Evolutionary conservation across 495 filamentous ascomycete species (phyloP).

Genomic region (Neurospora cerealis): DNA sequence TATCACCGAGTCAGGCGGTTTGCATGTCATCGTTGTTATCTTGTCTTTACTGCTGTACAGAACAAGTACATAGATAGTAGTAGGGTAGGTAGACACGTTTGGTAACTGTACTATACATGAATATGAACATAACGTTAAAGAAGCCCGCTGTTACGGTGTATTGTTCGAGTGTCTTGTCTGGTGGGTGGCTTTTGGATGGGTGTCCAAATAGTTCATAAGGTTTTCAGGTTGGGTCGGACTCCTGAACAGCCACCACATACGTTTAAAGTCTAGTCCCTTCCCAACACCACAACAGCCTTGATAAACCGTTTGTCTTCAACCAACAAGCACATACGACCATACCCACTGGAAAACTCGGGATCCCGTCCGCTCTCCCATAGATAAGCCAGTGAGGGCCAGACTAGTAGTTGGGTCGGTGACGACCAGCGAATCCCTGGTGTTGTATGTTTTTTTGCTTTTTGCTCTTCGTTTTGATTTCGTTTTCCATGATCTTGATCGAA

Average conservation of each 20-base stretch:
- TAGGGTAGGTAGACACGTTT: not conserved
- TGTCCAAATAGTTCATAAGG: not conserved
- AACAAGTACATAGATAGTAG: not conserved
- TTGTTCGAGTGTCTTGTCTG: not conserved
- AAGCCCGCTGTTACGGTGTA: not conserved
- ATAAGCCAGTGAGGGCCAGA: conserved; percentile 22
- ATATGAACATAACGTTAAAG: not conserved
- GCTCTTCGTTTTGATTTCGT: rapidly evolving
- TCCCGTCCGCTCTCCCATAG: conserved; percentile 38
- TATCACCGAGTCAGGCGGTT: not conserved
- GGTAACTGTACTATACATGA: not conserved
- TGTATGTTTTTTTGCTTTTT: conserved; percentile 14
- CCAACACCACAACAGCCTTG: not conserved
- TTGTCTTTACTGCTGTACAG: not conserved
- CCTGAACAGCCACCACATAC: not conserved
- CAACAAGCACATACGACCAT: conserved; percentile 31
- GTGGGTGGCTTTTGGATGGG: not conserved
- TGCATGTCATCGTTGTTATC: not conserved
- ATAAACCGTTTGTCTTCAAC: rapidly evolving
- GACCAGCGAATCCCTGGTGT: conserved; percentile 23
- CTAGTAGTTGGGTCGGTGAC: conserved; percentile 42
- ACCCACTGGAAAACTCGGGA: conserved; percentile 34
- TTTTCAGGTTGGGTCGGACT: not conserved
- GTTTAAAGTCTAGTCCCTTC: too few relatives aligned
- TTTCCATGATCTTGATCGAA: not conserved